These are phyloP conservation scores for Ogataea trehalophila DNA, from an alignment of 805 yeast genomes.

Conservation along the genomic window DNA sequence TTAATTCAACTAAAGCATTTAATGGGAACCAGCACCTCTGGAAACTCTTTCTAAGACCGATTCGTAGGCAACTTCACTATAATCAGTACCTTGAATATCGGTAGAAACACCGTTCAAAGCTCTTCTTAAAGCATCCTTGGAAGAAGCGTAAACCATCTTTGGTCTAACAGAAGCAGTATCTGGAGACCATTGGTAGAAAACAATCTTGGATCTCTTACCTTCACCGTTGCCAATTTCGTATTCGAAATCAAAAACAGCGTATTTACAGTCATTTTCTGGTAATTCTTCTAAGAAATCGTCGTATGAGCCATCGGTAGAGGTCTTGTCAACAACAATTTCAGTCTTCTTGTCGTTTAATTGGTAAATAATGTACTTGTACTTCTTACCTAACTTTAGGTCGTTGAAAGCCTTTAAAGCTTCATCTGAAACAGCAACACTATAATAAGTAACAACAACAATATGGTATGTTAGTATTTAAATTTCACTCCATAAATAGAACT, in stretches of 20 bases:
- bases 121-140: slow-evolving; percentile 96
- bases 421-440: slow-evolving; percentile 74
- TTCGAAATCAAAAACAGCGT: slow-evolving; percentile 96
- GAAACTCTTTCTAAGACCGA: slow-evolving; percentile 85
- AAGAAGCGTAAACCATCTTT: slow-evolving; percentile 98
- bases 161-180: slow-evolving; percentile 93
- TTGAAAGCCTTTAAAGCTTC: slow-evolving; percentile 93
- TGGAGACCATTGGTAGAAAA: slow-evolving; percentile 90
- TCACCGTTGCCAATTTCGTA: slow-evolving; percentile 86
- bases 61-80: slow-evolving; percentile 93
- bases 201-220: slow-evolving; percentile 79
- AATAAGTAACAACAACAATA: not conserved
- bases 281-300: slow-evolving; percentile 82
- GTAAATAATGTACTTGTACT: slow-evolving; percentile 77
- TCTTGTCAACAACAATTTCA: slow-evolving; percentile 81
- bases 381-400: slow-evolving; percentile 91
- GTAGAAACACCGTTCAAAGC: slow-evolving; percentile 92
- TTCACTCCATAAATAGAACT: not conserved
- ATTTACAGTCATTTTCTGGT: slow-evolving; percentile 94
- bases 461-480: not conserved
- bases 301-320: slow-evolving; percentile 70
- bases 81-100: slow-evolving; percentile 97
- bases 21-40: slow-evolving; percentile 69
- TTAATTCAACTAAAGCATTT: slow-evolving; percentile 5
- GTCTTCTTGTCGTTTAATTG: slow-evolving; percentile 82